These are phyloP conservation scores for Puccinia sorghi DNA, from an alignment of 1,284 basidiomycete genomes.

Conservation along the genomic window DNA sequence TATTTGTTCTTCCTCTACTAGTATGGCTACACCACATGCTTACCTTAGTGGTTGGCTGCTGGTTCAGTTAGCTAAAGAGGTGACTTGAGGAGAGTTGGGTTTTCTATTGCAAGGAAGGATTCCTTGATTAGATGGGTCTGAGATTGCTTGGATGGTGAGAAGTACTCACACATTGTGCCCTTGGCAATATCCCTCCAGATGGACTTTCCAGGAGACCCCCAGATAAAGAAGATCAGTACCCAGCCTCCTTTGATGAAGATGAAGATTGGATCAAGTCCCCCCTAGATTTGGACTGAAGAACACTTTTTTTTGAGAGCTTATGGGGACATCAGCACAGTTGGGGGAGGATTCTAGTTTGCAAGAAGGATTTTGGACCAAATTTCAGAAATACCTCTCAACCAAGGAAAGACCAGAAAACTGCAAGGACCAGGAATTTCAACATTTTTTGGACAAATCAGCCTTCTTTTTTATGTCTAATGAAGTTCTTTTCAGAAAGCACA, in stretches of 20 bases:
- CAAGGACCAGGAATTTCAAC: not conserved
- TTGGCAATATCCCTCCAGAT: slow-evolving; percentile 19
- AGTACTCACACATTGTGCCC: no score
- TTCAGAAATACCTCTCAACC: not conserved
- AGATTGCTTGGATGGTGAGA: no score
- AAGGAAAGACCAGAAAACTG: not conserved
- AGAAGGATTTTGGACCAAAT: not conserved
- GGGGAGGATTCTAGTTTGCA: not conserved
- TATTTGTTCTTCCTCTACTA: no score
- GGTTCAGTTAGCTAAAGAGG: no score
- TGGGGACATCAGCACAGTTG: not conserved
- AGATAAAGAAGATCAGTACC: not conserved
- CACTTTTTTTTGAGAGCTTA: not conserved
- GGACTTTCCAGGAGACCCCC: slow-evolving; percentile 22
- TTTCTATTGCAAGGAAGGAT: no score
- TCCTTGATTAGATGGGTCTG: no score
- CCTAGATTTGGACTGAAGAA: slow-evolving; percentile 5
- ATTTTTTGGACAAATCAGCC: not conserved
- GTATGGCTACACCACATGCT: no score
- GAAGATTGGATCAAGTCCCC: not conserved
- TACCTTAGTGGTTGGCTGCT: no score
- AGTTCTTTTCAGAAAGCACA: not conserved
- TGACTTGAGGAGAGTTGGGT: no score
- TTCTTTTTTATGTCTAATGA: not conserved
- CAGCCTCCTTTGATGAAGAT: not conserved